Conservation (phyloP, 2,329 filamentous ascomycete genomes). For the Sodiomyces alkalinus region DNA sequence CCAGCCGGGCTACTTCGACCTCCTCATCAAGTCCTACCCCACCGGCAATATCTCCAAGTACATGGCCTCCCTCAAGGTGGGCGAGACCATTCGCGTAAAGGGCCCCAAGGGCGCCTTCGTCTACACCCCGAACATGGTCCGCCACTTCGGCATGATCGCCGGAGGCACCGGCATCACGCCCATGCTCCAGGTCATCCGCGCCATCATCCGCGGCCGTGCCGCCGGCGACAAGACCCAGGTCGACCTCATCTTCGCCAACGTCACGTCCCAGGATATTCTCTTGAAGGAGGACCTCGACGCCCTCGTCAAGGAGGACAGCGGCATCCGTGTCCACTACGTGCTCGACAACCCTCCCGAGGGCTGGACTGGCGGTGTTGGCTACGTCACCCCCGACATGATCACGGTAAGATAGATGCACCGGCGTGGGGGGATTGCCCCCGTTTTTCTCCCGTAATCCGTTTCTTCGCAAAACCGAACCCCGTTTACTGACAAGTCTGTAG, state of each 20-base stretch:
- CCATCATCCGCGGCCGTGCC: constrained; percentile 67
- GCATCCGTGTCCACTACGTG: constrained; percentile 85
- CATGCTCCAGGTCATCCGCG: constrained; percentile 92
- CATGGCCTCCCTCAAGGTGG: constrained; percentile 68
- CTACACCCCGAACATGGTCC: constrained; percentile 93
- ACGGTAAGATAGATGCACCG: constrained; percentile 37
- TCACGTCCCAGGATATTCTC: constrained; percentile 82
- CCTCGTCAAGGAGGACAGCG: constrained; percentile 59
- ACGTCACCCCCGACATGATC: constrained; percentile 92
- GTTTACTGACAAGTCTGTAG: constrained; percentile 26
- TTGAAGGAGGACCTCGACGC: constrained; percentile 82
- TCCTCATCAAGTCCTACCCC: constrained; percentile 95
- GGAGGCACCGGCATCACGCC: constrained; percentile 96
- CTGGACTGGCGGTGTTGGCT: constrained; percentile 88
- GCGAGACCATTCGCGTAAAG: constrained; percentile 76
- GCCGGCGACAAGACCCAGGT: constrained; percentile 76
- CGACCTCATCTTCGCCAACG: constrained; percentile 94
- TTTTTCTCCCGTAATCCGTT: background rate
- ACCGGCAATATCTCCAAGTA: constrained; percentile 95
- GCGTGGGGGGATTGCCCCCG: background rate
- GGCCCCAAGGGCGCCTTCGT: constrained; percentile 97
- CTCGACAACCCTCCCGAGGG: constrained; percentile 87
- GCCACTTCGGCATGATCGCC: constrained; percentile 94
- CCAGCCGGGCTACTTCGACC: constrained; percentile 82
- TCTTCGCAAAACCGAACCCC: constrained; percentile 12